phyloP scores from a whole-genome alignment of 2,329 filamentous ascomycete species.

The Endothia cerciana region DNA sequence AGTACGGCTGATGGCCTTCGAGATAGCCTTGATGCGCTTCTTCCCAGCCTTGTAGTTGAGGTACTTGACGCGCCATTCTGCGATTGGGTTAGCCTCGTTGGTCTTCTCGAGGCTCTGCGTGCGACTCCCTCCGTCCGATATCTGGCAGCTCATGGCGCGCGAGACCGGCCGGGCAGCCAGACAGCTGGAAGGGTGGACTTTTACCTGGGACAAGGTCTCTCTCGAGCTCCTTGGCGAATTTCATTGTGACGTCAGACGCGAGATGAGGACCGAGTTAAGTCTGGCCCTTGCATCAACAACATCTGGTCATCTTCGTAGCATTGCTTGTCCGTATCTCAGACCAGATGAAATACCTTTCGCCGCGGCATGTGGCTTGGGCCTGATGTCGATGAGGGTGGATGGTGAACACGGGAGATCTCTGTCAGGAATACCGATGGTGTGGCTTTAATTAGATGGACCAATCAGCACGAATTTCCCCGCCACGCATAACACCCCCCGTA shows the following conservation, averaged over 20 bases:
- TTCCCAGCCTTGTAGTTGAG: conserved; percentile 95
- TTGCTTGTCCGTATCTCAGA: neutral
- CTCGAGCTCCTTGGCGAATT: conserved; percentile 79
- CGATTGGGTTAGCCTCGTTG: neutral
- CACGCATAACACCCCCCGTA: neutral
- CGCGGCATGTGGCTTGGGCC: neutral
- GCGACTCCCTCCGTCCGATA: neutral
- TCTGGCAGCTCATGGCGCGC: neutral
- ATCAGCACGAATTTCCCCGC: neutral
- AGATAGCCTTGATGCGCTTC: conserved; percentile 86
- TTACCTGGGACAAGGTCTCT: conserved; percentile 82
- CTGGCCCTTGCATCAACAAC: conserved; percentile 4
- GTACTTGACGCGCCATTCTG: conserved; percentile 92
- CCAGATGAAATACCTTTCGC: neutral
- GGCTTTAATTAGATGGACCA: neutral
- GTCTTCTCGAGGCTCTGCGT: neutral
- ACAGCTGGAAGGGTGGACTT: conserved; percentile 28
- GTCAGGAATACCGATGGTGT: neutral
- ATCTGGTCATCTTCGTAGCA: neutral
- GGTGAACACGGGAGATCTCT: neutral
- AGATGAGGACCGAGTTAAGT: neutral
- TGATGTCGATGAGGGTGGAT: neutral
- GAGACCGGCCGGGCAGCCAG: neutral
- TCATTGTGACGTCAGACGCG: conserved; percentile 52
- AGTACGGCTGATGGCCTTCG: conserved; percentile 69